Evolutionary conservation across 768 basidiomycete species (phyloP), one percentile per base, ranked within the genome.

Genomic region (Pulveroboletus sp.): DNA sequence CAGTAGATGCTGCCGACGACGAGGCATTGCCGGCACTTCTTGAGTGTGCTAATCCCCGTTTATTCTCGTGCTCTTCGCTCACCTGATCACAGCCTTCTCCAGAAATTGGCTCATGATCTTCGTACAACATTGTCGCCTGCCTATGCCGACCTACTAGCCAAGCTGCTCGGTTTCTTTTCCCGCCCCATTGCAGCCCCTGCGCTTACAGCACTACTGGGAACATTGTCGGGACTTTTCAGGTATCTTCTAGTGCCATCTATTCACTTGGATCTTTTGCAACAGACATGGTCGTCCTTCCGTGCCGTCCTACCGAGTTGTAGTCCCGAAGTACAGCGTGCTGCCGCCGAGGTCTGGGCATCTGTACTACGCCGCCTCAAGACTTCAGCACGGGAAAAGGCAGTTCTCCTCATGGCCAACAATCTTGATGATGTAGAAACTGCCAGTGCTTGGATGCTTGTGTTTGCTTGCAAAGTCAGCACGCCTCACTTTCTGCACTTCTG

Each of bases 291-390:
- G 6, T 59, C 68, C 27, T 68, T 91, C 36, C 71, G 73, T 24
- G 60, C 65, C 1, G 69, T 76, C 1, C 63, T 91, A 8, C 76
- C 77, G 4, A 76, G 72, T 50, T 89, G 86, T 62, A 69, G 78
- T 48, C 76, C 80, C 0, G 88, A 93, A 50, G 77, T 90, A 3
- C 87, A 87, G 60, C 72, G 86, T 24, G 82, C 86, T 1, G 76
- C 88, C 9, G 86, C 90, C 0, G 92, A 96, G 61, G 89, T 91
- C 4, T 96, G 91, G 94, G 89, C 84, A 0, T 81, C 80, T 1
- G 76, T 86, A 0, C 60, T 95, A 38, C 75, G 93, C 43, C 77
- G 88, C 57, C 69, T 93, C 46, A 89, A 89, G 65, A 68, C 71
- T 2, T 73, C 76, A 11, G 73, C 75, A 8, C 72, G 86, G 28